Percentiles rank a stretch among this genome's conserved stretches.
Conservation (phyloP, 129 eudicot genomes). For the Smallanthus sonchifolius region DNA sequence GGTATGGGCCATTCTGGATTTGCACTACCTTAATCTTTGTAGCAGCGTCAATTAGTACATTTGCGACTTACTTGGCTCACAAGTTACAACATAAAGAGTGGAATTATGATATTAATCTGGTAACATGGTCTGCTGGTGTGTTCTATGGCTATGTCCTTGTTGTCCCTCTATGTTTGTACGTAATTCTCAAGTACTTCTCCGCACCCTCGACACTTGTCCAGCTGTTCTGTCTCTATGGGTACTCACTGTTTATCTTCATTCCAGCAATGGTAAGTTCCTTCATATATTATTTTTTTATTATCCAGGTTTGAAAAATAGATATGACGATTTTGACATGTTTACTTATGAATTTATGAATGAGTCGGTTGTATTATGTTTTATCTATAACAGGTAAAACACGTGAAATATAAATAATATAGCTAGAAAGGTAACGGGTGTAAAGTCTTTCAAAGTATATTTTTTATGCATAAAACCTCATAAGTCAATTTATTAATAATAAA, state of each 20-base stretch:
- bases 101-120: conserved; percentile 83
- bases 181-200: conserved; percentile 94
- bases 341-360: not conserved
- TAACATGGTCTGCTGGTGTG: conserved; percentile 97
- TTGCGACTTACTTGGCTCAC: conserved; percentile 86
- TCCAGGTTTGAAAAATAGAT: not conserved
- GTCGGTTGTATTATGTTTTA: not conserved
- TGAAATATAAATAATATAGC: not conserved
- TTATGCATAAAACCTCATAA: not conserved
- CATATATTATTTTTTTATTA: not conserved
- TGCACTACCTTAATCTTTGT: conserved; percentile 93
- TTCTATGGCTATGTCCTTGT: conserved; percentile 86
- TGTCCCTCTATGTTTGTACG: conserved; percentile 73
- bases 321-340: not conserved
- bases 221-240: conserved; percentile 90
- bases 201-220: conserved; percentile 94
- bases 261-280: conserved; percentile 79
- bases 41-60: conserved; percentile 91
- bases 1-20: conserved; percentile 99
- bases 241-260: conserved; percentile 87
- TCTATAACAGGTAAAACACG: not conserved
- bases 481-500: not conserved
- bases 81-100: conserved; percentile 71
- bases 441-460: not conserved
- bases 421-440: not conserved